Evolutionary conservation across 2,329 filamentous ascomycete genomes (phyloP).

Genomic region (Diaporthe sp.): DNA sequence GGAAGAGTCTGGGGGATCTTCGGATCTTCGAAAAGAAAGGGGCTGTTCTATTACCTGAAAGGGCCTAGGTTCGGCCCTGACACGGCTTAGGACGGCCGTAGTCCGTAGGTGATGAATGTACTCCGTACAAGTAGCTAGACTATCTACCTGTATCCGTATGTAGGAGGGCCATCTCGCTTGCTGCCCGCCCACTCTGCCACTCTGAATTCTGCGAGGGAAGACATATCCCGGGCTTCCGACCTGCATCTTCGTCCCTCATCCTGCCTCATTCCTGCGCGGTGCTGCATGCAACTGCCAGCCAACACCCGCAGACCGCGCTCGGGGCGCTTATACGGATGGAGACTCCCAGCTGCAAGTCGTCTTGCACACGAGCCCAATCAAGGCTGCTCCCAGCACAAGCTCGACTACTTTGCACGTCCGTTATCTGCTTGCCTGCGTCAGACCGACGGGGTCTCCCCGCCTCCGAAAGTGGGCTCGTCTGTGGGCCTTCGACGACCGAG

Average conservation of each 20-base stretch:
- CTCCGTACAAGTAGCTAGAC: background rate
- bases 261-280: background rate
- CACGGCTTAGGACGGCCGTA: background rate
- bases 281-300: background rate
- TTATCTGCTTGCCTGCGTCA: constrained; percentile 14
- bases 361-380: constrained; percentile 19
- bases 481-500: background rate
- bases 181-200: background rate
- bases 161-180: background rate
- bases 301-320: constrained; percentile 14
- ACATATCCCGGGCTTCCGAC: constrained; percentile 24
- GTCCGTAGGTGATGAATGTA: background rate
- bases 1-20: constrained; percentile 28
- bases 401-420: background rate
- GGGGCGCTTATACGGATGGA: constrained; percentile 27
- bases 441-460: constrained; percentile 19
- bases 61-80: constrained; percentile 5
- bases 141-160: too few species aligned
- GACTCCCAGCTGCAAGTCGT: constrained; percentile 5
- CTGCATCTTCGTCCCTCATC: background rate
- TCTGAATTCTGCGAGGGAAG: too few species aligned
- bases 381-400: background rate
- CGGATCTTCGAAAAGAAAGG: constrained; percentile 17
- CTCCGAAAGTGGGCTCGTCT: background rate
- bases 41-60: background rate